These are phyloP conservation scores for Suhomyces xylopsoci DNA, from an alignment of 805 yeast species.

Conservation along the genomic window DNA sequence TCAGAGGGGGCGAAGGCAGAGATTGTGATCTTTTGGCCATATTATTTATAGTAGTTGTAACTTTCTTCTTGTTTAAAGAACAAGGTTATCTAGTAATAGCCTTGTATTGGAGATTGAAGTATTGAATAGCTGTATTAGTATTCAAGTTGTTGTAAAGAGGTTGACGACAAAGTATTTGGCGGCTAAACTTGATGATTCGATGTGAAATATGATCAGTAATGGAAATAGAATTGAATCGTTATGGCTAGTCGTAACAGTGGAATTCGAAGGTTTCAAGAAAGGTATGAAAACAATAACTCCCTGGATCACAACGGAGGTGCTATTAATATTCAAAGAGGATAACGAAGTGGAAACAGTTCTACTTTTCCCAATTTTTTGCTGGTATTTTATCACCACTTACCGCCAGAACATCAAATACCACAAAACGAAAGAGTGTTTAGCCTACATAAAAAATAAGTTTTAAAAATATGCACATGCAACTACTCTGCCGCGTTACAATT, in stretches of 20 bases:
- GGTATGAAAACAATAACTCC: not conserved
- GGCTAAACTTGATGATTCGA: not conserved
- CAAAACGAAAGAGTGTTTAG: slow-evolving; percentile 1
- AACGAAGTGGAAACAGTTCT: not conserved
- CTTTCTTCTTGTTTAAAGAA: not conserved
- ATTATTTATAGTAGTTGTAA: not conserved
- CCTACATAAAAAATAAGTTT: slow-evolving; percentile 1
- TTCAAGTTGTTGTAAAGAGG: not conserved
- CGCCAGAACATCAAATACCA: not conserved
- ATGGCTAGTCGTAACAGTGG: not conserved
- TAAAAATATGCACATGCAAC: not conserved
- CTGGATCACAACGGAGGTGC: not conserved
- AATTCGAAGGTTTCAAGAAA: not conserved
- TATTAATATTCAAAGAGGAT: not conserved
- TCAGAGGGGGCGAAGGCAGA: slow-evolving; percentile 8
- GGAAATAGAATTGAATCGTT: not conserved
- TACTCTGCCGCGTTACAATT: not conserved
- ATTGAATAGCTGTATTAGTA: not conserved
- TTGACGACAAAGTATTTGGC: not conserved
- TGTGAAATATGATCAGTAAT: not conserved
- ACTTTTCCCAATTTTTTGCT: slow-evolving; percentile 1
- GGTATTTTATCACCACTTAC: slow-evolving; percentile 1
- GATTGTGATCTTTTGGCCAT: slow-evolving; percentile 11
- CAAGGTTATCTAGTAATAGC: not conserved
- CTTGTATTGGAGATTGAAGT: not conserved